Evolutionary conservation across 1,139 yeast genomes (phyloP), one percentile per base, ranked within the genome.

Genomic region (Spencermartinsiella ligniputridi): DNA sequence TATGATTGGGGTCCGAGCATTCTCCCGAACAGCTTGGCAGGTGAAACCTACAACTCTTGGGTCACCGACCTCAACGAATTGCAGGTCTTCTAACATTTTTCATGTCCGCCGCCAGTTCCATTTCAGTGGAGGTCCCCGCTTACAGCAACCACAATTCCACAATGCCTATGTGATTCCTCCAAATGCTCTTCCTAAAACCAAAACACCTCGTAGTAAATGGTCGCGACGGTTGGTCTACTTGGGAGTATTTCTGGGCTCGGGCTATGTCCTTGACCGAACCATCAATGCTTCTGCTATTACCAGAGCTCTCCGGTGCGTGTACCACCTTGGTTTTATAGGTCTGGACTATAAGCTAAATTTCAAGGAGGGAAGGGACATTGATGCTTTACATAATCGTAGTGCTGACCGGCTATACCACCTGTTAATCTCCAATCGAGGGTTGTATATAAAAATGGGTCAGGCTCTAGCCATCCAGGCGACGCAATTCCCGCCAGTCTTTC

Each of bases 361-460:
- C 53, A 58, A 61, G 32, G 68, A 68, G 39, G 69, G 67, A 5
- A 63, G 70, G 36, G 74, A 71, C 38, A 64, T 79, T 13, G 74
- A 72, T 20, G 74, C 72, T 0, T 62, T 85, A 20, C 94, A 85
- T 55, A 79, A 77, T 47, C 63, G 76, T 21, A 76, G 79, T 24
- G 78, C 92, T 2, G 75, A 77, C 38, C 63, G 78, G 39, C 62
- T 85, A 33, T 71, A 76, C 52, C 62, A 74, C 37, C 63, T 84
- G 55, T 61, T 85, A 47, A 64, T 68, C 49, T 61, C 63, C 3
- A 85, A 85, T 58, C 81, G 80, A 56, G 94, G 95, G 0, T 69
- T 85, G 16, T 85, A 82, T 58, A 81, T 85, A 57, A 85, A 85
- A 61, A 63, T 83, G 54, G 90, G 90, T 33, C 90, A 83, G 66